Evolutionary conservation across 352 stramenopile genomes (phyloP), one percentile per base, ranked within the genome.

Genomic region (Hyaloperonospora arabidopsidis): DNA sequence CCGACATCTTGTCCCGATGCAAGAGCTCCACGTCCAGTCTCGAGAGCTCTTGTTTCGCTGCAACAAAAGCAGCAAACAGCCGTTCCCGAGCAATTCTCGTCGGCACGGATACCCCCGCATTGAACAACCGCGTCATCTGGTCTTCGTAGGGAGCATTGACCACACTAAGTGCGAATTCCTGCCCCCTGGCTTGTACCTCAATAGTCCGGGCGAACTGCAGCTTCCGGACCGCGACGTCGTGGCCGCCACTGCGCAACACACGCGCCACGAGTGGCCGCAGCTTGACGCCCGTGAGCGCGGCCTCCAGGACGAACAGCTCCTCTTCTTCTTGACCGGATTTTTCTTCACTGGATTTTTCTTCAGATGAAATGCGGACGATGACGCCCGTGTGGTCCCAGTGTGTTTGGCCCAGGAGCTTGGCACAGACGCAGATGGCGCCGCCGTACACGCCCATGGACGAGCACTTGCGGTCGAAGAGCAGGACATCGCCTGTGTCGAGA

Each of bases 351-450:
- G n/a, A n/a, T n/a, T n/a, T n/a, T n/a, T n/a, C n/a, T n/a, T n/a
- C n/a, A n/a, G n/a, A 51, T 1, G 69, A 74, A 15, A 71, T 74
- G 11, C 79, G 74, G 13, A 91, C 54, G 23, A 94, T 72, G 18
- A 92, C 78, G 40, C 84, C 84, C 57, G 89, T 94, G 67, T 93
- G 84, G 63, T 94, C 84, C 79, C 81, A 94, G 28, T 78, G 79
- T 36, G 84, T 93, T 38, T 77, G 65, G 13, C 82, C 82, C 41
- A 91, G 87, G 43, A 91, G 70, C 62, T 94, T 94, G 45, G 84
- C 79, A 46, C 74, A 84, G 5, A 67, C 67, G 59, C 82, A 94
- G 57, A 94, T 88, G 39, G 76, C 61, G 18, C 65, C 80, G 51
- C 84, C 84, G 63, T 93, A 94, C 36, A 84, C 41, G 25, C 65